Evolutionary conservation across 2,329 filamentous ascomycete species (phyloP), one percentile per base, ranked within the genome.

Genomic region (Domatiomyces globalis): DNA sequence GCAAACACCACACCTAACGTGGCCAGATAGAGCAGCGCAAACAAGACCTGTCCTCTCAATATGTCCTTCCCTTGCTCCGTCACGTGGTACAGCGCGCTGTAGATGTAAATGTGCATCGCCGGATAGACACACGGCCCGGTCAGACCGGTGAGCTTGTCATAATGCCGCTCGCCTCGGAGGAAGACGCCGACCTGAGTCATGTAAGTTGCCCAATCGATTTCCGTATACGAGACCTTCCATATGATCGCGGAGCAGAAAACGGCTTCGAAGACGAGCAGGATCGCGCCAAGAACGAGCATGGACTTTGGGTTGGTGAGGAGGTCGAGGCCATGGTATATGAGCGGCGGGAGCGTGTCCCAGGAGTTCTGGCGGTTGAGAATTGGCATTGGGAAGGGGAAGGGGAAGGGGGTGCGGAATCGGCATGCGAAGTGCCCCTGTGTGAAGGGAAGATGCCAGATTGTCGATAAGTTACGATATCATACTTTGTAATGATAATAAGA

Each of bases 121-220:
- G 92, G 92, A 69, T 98, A 98, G 54, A 98, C 92, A 48, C 96
- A 75, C 2, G 92, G 92, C 0, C 92, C 92, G 0, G 92, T 98
- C 54, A 81, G 84, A 60, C 92, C 92, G 63, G 83, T 78, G 64
- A 98, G 89, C 52, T 81, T 77, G 54, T 79, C 80, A 67, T 98
- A 98, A 68, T 95, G 84, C 64, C 85, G 81, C 72, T 96, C 89
- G 63, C 92, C 92, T 9, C 51, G 47, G 45, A 89, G 71, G 63
- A 84, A 92, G 60, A 89, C 81, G 43, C 77, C 70, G 45, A 96
- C 76, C 63, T 98, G 92, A 66, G 95, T 78, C 89, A 98, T 96
- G 68, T 98, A 98, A 0, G 92, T 87, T 53, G 77, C 78, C 90
- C 90, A 98, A 70, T 98, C 92, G 63, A 98, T 98, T 68, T 98